These are phyloP conservation scores for Fusarium hostae DNA, from an alignment of 2,329 filamentous ascomycete species.

Conservation along the genomic window DNA sequence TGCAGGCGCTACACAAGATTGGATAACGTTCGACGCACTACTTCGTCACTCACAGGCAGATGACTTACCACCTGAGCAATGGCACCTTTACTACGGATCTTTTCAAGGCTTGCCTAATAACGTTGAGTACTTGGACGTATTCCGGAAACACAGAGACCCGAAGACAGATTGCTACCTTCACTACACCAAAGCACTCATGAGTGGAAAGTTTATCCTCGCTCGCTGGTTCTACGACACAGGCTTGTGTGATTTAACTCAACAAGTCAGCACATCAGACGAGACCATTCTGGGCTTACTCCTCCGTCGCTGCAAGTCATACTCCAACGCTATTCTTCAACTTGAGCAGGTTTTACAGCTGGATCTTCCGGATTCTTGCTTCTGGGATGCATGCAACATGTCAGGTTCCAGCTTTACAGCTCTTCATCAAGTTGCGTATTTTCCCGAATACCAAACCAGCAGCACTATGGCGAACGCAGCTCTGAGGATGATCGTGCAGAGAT, in stretches of 20 bases:
- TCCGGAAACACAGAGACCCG: rapidly evolving
- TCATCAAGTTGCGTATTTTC: not conserved
- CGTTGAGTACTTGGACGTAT: rapidly evolving
- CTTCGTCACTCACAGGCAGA: not conserved
- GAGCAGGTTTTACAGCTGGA: not conserved
- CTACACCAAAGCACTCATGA: not conserved
- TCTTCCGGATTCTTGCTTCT: not conserved
- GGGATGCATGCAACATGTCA: not conserved
- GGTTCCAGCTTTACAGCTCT: not conserved
- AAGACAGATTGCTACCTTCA: not conserved
- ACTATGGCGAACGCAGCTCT: not conserved
- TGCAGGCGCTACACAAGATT: not conserved
- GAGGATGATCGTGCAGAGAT: not conserved
- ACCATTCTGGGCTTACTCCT: not conserved
- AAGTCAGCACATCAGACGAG: not conserved
- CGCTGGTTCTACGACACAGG: not conserved
- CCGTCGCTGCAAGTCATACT: not conserved
- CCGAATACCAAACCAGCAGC: not conserved
- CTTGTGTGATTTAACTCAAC: rapidly evolving
- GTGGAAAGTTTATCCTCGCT: not conserved
- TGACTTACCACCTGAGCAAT: rapidly evolving
- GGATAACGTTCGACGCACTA: not conserved
- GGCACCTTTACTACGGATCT: not conserved
- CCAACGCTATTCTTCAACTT: not conserved
- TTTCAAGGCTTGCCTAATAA: rapidly evolving